phyloP scores from a whole-genome alignment of 1,284 basidiomycete species.

The Neotropicomus parvogracilis region DNA sequence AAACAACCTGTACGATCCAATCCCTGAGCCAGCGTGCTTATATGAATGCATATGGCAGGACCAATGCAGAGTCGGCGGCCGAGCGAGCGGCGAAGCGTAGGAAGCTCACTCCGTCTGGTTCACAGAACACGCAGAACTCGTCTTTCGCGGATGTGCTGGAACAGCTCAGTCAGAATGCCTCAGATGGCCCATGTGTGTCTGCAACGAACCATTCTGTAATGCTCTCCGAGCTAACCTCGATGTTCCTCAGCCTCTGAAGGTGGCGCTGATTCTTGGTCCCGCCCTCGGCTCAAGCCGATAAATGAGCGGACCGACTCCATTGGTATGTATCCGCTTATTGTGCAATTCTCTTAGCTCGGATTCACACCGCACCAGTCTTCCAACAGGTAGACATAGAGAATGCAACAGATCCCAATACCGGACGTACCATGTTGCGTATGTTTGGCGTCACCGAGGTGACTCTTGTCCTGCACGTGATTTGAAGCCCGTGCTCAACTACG shows the following conservation, averaged over 20 bases:
- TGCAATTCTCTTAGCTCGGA: background rate
- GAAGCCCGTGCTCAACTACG: conserved; percentile 4
- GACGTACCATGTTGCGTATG: conserved; percentile 62
- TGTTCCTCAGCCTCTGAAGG: conserved; percentile 57
- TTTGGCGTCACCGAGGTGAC: conserved; percentile 84
- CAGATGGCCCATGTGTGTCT: conserved; percentile 43
- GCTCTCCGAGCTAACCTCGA: conserved; percentile 1
- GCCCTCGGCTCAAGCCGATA: conserved; percentile 59
- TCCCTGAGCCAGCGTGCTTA: conserved; percentile 5
- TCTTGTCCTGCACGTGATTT: background rate
- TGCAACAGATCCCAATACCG: conserved; percentile 47
- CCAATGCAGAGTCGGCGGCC: conserved; percentile 19
- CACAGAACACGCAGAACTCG: conserved; percentile 24
- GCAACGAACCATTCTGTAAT: background rate
- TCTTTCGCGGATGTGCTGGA: conserved; percentile 81
- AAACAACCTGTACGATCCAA: background rate
- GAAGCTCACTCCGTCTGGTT: conserved; percentile 41
- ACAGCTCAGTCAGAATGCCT: conserved; percentile 63
- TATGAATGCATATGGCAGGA: conserved; percentile 11
- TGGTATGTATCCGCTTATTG: conserved; percentile 31
- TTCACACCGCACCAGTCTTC: conserved; percentile 53
- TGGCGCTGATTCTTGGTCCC: conserved; percentile 73
- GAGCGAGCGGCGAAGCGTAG: conserved; percentile 58
- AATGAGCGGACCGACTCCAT: conserved; percentile 64
- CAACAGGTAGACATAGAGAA: conserved; percentile 94